Evolutionary conservation across 1,139 yeast species (phyloP).

Genomic region (Hyphopichia burtonii): DNA sequence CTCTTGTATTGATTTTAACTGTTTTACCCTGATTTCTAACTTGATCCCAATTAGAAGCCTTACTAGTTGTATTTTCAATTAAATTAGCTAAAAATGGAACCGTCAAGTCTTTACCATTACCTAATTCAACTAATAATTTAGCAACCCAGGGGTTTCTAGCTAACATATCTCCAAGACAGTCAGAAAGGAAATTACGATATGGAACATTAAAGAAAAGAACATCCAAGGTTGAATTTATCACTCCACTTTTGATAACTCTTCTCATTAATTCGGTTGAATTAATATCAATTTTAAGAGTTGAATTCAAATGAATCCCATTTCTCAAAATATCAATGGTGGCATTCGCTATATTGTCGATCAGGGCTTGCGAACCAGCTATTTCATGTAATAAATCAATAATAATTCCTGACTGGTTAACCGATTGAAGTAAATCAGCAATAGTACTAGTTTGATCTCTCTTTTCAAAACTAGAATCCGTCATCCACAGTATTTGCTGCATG

Average conservation of each 20-base stretch:
- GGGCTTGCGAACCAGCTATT: conserved; percentile 22
- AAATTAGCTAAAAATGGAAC: conserved; percentile 27
- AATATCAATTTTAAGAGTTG: conserved; percentile 19
- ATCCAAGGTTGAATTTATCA: conserved; percentile 23
- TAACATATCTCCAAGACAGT: conserved; percentile 23
- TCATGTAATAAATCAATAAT: conserved; percentile 27
- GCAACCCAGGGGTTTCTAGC: conserved; percentile 27
- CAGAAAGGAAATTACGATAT: conserved; percentile 26
- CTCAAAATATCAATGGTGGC: conserved; percentile 13
- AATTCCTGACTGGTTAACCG: conserved; percentile 29
- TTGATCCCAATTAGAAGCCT: conserved; percentile 10
- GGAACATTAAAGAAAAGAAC: conserved; percentile 29
- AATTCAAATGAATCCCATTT: conserved; percentile 4
- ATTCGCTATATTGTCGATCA: conserved; percentile 23
- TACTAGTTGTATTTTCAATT: conserved; percentile 24
- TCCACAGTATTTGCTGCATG: neutral
- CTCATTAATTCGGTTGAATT: conserved; percentile 20
- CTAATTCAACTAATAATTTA: conserved; percentile 28
- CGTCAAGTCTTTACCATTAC: conserved; percentile 29
- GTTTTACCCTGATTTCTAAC: conserved; percentile 1
- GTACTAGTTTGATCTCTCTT: conserved; percentile 18
- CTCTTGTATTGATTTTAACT: conserved; percentile 12
- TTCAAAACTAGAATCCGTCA: neutral
- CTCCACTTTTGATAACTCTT: conserved; percentile 22
- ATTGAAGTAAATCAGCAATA: conserved; percentile 20